Conservation (phyloP, 2,329 filamentous ascomycete species). For the Hymenoscyphus albidus region DNA sequence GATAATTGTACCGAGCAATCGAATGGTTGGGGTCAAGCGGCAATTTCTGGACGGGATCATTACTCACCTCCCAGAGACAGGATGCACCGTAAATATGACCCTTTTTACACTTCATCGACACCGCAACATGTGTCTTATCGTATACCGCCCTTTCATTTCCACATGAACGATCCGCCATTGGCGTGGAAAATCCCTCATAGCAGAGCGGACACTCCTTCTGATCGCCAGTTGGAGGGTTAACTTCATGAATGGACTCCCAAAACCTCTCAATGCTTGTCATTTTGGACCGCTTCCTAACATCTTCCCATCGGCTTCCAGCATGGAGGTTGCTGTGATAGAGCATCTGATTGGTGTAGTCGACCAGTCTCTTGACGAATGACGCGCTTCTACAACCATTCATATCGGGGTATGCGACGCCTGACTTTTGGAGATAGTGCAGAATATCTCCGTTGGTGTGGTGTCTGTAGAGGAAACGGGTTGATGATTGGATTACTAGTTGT, state of each 20-base stretch:
- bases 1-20: background rate
- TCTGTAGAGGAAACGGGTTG: background rate
- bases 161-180: background rate
- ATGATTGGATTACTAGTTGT: background rate
- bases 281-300: background rate
- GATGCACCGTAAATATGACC: background rate
- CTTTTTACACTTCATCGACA: background rate
- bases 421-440: background rate
- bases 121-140: background rate
- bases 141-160: background rate
- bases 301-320: background rate
- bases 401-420: no score
- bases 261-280: background rate
- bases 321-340: background rate
- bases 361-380: background rate
- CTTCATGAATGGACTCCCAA: background rate
- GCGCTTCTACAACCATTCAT: background rate
- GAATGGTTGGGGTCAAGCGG: background rate
- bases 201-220: background rate
- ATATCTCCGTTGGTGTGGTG: background rate
- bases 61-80: background rate
- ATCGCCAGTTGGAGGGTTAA: background rate
- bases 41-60: background rate
- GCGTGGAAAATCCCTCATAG: background rate
- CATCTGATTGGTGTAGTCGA: background rate